Evolutionary conservation across 169 alveolate species (phyloP).

Genomic region (Amoebophrya sp.): DNA sequence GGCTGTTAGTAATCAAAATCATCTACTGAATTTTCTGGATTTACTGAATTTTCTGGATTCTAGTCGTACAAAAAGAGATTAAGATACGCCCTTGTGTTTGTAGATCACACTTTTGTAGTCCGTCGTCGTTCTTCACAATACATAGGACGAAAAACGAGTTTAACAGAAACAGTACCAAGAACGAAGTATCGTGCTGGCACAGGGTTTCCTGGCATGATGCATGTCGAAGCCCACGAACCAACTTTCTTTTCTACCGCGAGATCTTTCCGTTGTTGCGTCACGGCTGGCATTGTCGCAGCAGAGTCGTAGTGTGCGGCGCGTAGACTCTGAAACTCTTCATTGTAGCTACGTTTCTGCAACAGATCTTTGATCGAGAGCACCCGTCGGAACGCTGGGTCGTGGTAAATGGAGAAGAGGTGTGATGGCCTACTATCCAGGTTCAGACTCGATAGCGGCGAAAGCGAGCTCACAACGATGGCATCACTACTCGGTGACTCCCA

Average conservation of each 20-base stretch:
- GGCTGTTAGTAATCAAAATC: too few relatives aligned
- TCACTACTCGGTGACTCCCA: too few relatives aligned
- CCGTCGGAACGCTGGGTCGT: neutral
- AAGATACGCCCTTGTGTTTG: too few relatives aligned
- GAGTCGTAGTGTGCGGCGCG: too few relatives aligned
- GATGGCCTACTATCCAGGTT: neutral
- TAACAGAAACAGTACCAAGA: too few relatives aligned
- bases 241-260: neutral
- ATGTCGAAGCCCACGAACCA: neutral
- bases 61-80: too few relatives aligned
- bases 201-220: neutral
- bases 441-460: neutral
- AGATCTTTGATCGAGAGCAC: neutral
- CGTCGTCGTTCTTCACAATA: too few relatives aligned
- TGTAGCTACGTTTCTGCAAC: neutral
- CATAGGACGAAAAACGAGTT: too few relatives aligned
- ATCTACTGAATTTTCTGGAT: too few relatives aligned
- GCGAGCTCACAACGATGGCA: neutral
- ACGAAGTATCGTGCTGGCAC: neutral
- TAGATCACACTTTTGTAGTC: too few relatives aligned
- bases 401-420: neutral
- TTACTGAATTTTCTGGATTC: too few relatives aligned
- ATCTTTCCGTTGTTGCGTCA: neutral
- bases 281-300: neutral
- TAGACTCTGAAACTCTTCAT: neutral